Evolutionary conservation across 164 flowering plant genomes (phyloP), one percentile per base, ranked within the genome.

Genomic region (Dillenia turbinata): DNA sequence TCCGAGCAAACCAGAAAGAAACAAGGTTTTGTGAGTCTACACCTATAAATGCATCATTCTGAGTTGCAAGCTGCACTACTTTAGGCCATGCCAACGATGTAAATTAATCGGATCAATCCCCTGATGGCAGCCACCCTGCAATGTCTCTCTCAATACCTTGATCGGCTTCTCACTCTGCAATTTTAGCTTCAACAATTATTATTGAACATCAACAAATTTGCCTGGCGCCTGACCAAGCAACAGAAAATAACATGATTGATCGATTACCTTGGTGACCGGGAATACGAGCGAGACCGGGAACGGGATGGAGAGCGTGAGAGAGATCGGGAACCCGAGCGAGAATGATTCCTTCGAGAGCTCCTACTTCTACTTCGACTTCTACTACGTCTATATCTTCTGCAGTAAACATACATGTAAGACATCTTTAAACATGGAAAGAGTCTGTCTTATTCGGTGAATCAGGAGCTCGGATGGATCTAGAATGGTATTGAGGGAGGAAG

Each of bases 281-380:
- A 77, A 15, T 15, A 40, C 1, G 75, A 65, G 10, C 53, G 73
- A 16, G 86, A 73, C 3, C 24, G 69, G 6, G 86, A 69, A 7
- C 62, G 68, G 11, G 88, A 65, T 2, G 56, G 69, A 2, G 83
- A 71, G 10, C 48, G 74, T 4, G 86, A 79, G 0, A 58, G 57
- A 0, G 82, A 75, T 1, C 63, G 67, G 0, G 86, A 80, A 9
- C 64, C 73, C 2, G 83, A 84, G 44, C 79, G 86, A 7, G 90
- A 85, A 73, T 69, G 55, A 22, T 81, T 24, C 69, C 89, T 84
- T 48, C 84, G 74, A n/a, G 90, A 83, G 58, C 85, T 75, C 79
- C 79, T 76, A 68, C 85, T 79, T 68, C 83, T 77, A 69, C 84
- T 80, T 63, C 75, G 82, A 70, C 93, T 87, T 70, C 87, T 79